Percentiles rank a stretch among this genome's conserved stretches.
Conservation (phyloP, 2,329 filamentous ascomycete genomes). For the Xylaria sp. region DNA sequence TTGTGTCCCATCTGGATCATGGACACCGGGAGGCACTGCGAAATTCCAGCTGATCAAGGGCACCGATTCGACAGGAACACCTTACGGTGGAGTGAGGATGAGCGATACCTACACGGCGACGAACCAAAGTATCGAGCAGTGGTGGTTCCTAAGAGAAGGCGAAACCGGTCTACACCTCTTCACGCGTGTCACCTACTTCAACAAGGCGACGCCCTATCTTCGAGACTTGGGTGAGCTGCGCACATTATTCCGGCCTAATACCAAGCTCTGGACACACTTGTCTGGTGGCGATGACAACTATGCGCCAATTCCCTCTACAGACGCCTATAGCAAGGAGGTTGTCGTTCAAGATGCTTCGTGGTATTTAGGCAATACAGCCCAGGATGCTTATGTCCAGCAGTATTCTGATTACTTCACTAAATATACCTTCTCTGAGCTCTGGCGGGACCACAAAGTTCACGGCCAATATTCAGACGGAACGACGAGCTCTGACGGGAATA, state of each 20-base stretch:
- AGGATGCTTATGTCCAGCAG: constrained; percentile 64
- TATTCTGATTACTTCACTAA: constrained; percentile 67
- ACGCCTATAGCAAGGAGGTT: constrained; percentile 50
- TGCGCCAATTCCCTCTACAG: constrained; percentile 61
- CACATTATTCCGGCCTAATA: constrained; percentile 69
- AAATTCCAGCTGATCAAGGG: constrained; percentile 62
- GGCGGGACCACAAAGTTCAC: constrained; percentile 61
- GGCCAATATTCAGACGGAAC: constrained; percentile 63
- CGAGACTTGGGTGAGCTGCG: constrained; percentile 69
- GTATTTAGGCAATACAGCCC: constrained; percentile 63
- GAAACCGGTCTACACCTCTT: constrained; percentile 72
- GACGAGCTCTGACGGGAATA: constrained; percentile 60
- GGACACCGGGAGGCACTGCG: constrained; percentile 65
- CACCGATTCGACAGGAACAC: constrained; percentile 49
- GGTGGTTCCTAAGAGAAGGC: constrained; percentile 70
- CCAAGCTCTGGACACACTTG: constrained; percentile 69
- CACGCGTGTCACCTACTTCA: constrained; percentile 67
- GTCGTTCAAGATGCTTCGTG: constrained; percentile 72
- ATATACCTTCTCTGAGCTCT: constrained; percentile 69
- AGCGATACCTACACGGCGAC: constrained; percentile 67
- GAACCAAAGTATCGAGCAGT: constrained; percentile 69
- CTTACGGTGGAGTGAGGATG: constrained; percentile 69
- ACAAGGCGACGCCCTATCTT: constrained; percentile 63
- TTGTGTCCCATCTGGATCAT: constrained; percentile 66
- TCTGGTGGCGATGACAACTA: constrained; percentile 64